A percentile compares a stretch with the other conserved stretches of the same genome.
These are phyloP conservation scores for Aspergillus eucalypticola DNA, from an alignment of 2,329 filamentous ascomycete species.

Conservation along the genomic window DNA sequence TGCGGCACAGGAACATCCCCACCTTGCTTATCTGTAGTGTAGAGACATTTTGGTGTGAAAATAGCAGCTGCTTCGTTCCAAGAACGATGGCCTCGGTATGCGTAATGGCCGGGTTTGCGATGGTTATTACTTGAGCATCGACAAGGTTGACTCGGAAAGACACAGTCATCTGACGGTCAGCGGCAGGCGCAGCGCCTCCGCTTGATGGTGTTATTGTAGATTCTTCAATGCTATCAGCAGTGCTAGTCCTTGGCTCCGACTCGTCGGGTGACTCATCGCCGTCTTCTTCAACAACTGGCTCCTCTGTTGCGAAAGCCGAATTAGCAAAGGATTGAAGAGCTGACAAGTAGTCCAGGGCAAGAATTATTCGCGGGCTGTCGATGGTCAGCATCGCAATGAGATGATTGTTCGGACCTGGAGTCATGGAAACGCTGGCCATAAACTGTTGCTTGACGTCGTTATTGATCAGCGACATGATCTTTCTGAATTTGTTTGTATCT, in stretches of 20 bases:
- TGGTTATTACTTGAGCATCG: constrained; percentile 92
- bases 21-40: constrained; percentile 92
- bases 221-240: constrained; percentile 28
- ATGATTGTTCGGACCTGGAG: constrained; percentile 75
- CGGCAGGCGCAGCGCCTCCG: constrained; percentile 35
- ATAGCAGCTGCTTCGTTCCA: constrained; percentile 86
- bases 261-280: constrained; percentile 40
- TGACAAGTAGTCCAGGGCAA: constrained; percentile 94
- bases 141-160: constrained; percentile 93
- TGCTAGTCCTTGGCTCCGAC: constrained; percentile 38
- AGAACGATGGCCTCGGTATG: constrained; percentile 96
- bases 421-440: constrained; percentile 95
- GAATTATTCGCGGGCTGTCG: constrained; percentile 91
- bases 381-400: constrained; percentile 90
- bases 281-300: constrained; percentile 41
- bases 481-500: constrained; percentile 92
- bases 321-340: constrained; percentile 82
- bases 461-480: constrained; percentile 97
- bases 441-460: constrained; percentile 91
- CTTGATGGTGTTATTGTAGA: constrained; percentile 25
- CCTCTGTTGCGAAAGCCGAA: constrained; percentile 62
- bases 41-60: constrained; percentile 90
- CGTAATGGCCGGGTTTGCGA: constrained; percentile 86
- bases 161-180: constrained; percentile 64
- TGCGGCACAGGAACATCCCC: constrained; percentile 97